Conservation (phyloP, 2,329 filamentous ascomycete species). For the Chalaropsis ovoidea region DNA sequence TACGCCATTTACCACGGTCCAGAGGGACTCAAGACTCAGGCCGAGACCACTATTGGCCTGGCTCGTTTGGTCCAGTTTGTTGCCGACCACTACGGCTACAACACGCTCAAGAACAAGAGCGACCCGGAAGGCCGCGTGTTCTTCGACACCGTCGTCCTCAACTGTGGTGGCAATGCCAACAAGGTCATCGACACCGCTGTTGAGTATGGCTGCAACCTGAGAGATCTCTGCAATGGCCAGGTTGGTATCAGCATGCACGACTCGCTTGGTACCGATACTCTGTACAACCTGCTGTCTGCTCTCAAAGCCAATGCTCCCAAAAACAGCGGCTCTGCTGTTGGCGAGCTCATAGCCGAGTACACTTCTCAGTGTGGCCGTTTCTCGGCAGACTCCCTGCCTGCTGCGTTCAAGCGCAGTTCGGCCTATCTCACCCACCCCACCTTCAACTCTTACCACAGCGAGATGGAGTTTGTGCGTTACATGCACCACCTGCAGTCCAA, state of each 20-base stretch:
- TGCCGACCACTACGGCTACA: constrained; percentile 52
- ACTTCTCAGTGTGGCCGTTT: constrained; percentile 18
- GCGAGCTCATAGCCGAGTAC: constrained; percentile 28
- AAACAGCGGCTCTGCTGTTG: constrained; percentile 27
- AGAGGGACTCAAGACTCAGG: constrained; percentile 69
- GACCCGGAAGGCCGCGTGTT: constrained; percentile 47
- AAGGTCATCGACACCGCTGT: constrained; percentile 22
- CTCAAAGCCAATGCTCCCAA: constrained; percentile 28
- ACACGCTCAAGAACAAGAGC: constrained; percentile 49
- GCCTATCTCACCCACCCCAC: constrained; percentile 77
- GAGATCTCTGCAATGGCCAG: constrained; percentile 30
- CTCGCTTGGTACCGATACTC: constrained; percentile 34
- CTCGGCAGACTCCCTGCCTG: constrained; percentile 38
- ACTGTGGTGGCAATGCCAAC: constrained; percentile 41
- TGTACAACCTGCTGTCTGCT: constrained; percentile 39
- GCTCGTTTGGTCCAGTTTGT: constrained; percentile 59
- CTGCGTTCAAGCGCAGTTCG: constrained; percentile 57
- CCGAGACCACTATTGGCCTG: constrained; percentile 62
- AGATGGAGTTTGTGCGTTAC: constrained; percentile 88
- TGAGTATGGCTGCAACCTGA: constrained; percentile 28
- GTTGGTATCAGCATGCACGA: constrained; percentile 32
- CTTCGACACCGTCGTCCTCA: constrained; percentile 73
- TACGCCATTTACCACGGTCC: constrained; percentile 94
- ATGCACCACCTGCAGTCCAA: constrained; percentile 90
- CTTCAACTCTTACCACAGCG: constrained; percentile 90